These are phyloP conservation scores for Cytospora leucostoma DNA, from an alignment of 2,329 filamentous ascomycete species.

Conservation along the genomic window DNA sequence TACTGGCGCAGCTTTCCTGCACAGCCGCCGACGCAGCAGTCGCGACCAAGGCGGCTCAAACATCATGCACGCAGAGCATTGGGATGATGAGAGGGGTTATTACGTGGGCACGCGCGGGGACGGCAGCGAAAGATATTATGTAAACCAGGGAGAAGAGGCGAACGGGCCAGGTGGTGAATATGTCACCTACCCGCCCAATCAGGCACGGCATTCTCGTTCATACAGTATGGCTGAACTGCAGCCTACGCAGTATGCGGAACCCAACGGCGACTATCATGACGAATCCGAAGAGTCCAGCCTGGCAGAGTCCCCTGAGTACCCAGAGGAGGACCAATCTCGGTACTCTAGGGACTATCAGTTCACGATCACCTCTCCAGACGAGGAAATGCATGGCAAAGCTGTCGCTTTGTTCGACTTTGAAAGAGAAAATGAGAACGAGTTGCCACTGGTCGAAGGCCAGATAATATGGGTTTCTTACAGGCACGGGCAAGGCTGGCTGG, in stretches of 20 bases:
- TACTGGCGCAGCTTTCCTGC: conserved; percentile 51
- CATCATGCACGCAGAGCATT: conserved; percentile 51
- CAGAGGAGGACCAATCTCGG: conserved; percentile 69
- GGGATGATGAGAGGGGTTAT: conserved; percentile 64
- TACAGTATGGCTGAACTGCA: conserved; percentile 50
- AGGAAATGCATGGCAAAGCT: conserved; percentile 96
- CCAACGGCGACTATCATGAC: conserved; percentile 53
- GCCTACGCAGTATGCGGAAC: conserved; percentile 46
- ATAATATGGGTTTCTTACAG: conserved; percentile 96
- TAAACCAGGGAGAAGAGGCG: conserved; percentile 67
- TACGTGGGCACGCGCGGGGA: conserved; percentile 68
- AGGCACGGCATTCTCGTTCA: conserved; percentile 58
- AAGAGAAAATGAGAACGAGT: conserved; percentile 93
- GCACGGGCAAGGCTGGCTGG: conserved; percentile 95
- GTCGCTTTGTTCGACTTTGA: conserved; percentile 95
- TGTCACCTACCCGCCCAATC: conserved; percentile 73
- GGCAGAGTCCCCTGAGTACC: conserved; percentile 59
- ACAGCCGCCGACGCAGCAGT: conserved; percentile 50
- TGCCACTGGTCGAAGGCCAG: conserved; percentile 89
- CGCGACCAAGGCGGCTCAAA: conserved; percentile 44
- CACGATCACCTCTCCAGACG: conserved; percentile 90
- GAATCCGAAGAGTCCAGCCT: conserved; percentile 62
- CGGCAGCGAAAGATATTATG: conserved; percentile 73
- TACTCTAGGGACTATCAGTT: conserved; percentile 94
- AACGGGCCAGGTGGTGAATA: conserved; percentile 79